These are phyloP conservation scores for Penicillium maclennaniae DNA, from an alignment of 495 filamentous ascomycete species.

Conservation along the genomic window DNA sequence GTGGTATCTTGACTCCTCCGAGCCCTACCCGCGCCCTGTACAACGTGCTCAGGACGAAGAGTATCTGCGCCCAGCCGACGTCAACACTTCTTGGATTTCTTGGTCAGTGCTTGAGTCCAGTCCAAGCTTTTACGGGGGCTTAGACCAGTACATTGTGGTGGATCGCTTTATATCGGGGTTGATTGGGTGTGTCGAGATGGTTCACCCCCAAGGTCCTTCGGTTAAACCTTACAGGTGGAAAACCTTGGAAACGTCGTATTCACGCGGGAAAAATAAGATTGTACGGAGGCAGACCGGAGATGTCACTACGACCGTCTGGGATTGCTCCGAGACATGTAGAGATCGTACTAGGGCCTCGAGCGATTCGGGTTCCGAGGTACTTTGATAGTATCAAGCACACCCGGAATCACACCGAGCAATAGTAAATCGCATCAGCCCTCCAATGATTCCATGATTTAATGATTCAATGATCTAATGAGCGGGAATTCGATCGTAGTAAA, in stretches of 20 bases:
- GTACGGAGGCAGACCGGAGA: too few species aligned
- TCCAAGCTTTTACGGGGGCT: conserved; percentile 2
- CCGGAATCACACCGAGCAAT: background rate
- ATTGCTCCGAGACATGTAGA: too few species aligned
- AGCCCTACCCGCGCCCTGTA: background rate
- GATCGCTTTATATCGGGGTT: background rate
- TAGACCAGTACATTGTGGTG: background rate
- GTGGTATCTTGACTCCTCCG: background rate
- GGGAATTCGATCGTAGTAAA: background rate
- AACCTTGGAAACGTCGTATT: background rate
- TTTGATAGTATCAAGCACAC: background rate
- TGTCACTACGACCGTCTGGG: conserved; percentile 1
- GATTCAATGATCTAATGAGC: conserved; percentile 2
- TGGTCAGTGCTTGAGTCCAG: background rate
- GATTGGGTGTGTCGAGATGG: conserved; percentile 16
- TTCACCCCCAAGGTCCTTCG: conserved; percentile 26
- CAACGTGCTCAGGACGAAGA: background rate
- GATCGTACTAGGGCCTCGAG: background rate
- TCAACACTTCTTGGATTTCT: conserved; percentile 1
- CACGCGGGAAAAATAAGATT: too few species aligned
- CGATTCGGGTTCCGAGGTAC: background rate
- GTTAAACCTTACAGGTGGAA: conserved; percentile 16
- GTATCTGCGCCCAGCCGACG: background rate
- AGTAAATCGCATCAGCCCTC: too few species aligned
- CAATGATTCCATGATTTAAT: conserved; percentile 1